Evolutionary conservation across 805 yeast species (phyloP), one percentile per base, ranked within the genome.

Genomic region (Lipomyces oligophaga): DNA sequence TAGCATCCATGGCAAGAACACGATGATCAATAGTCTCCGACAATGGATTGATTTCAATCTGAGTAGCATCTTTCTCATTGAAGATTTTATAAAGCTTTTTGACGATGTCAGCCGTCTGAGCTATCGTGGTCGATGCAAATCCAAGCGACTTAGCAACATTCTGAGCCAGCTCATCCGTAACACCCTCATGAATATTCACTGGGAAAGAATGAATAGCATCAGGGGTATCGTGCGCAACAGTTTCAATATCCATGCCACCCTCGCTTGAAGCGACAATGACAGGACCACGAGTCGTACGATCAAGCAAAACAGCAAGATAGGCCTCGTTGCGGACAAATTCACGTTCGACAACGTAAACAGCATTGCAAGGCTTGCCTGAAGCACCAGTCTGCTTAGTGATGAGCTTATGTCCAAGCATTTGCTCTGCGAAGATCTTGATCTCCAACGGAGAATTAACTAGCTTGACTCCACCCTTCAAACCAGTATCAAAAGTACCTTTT

Each of bases 241-340:
- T 96, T 77, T 93, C 99, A 64, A 93, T 93, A 74, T 93, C 96
- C 95, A 93, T 89, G 76, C 99, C 99, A 75, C 99, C 99, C 74
- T 93, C 93, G 55, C 94, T 75, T 27, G 97, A 88, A 41, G 96
- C 96, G 57, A 93, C 96, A 64, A 93, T 85, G 72, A 93, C 76
- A 51, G 97, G 96, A 59, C 78, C 74, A 72, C 89, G 95, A 58
- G 83, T 78, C 60, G 81, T 78, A 75, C 99, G 87, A 77, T 93
- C 97, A 84, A 89, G 79, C 60, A 93, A 77, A 60, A 93, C 87
- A 54, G 97, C 95, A 59, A 93, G 71, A 73, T 93, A 93, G 48
- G 97, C 95, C 75, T 93, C 99, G 60, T 94, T 88, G 62, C 81
- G 76, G 50, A 93, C 95, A 64, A 85, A 84, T 67, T 88, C 89